Evolutionary conservation across 768 basidiomycete genomes (phyloP).

Genomic region (Kwoniella newhampshirensis): DNA sequence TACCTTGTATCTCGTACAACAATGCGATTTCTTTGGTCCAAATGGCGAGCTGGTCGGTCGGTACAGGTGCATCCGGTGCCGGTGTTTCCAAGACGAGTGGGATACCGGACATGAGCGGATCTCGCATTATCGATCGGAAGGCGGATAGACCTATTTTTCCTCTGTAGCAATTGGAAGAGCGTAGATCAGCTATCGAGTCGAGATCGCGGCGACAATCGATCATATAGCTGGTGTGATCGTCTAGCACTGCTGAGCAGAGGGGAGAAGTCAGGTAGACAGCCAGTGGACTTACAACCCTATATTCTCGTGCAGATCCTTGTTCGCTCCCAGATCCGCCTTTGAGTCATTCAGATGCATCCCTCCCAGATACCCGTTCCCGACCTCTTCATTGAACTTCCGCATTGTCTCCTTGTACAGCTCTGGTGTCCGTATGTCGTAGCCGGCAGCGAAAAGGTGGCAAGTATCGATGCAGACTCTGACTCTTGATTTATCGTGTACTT

Average conservation of each 20-base stretch:
- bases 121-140: slow-evolving; percentile 68
- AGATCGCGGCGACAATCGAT: too few species aligned
- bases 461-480: slow-evolving; percentile 85
- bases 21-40: slow-evolving; percentile 74
- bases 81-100: slow-evolving; percentile 84
- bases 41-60: slow-evolving; percentile 56
- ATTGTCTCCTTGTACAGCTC: slow-evolving; percentile 73
- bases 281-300: slow-evolving; percentile 78
- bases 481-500: slow-evolving; percentile 69
- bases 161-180: too few species aligned
- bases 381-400: slow-evolving; percentile 63
- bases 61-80: slow-evolving; percentile 59
- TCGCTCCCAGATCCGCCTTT: slow-evolving; percentile 61
- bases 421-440: slow-evolving; percentile 74
- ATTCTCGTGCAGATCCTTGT: slow-evolving; percentile 79
- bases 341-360: slow-evolving; percentile 88
- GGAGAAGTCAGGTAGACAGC: too few species aligned
- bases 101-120: slow-evolving; percentile 66
- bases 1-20: slow-evolving; percentile 57
- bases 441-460: slow-evolving; percentile 79
- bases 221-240: not conserved
- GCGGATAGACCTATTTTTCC: slow-evolving; percentile 66
- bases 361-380: slow-evolving; percentile 71
- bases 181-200: too few species aligned
- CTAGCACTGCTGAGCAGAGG: too few species aligned